These are phyloP conservation scores for Ambrosia trifida DNA, from an alignment of 129 eudicot genomes.

Conservation along the genomic window DNA sequence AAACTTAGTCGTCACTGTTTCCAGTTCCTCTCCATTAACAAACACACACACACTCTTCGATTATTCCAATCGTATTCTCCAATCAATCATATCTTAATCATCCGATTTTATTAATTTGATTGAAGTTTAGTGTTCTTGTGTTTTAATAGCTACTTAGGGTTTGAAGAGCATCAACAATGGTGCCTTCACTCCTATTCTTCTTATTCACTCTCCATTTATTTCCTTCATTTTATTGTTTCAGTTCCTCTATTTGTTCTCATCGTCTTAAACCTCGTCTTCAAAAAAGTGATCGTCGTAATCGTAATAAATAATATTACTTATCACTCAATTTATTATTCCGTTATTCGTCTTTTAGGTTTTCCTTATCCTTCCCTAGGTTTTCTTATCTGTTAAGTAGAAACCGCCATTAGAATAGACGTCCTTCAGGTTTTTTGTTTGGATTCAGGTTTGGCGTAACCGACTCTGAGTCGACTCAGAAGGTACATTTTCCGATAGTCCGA, in stretches of 20 bases:
- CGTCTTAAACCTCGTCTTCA: conserved; percentile 72
- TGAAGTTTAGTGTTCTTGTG: no score
- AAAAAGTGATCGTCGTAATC: conserved; percentile 92
- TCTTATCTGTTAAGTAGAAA: background rate
- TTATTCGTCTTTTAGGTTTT: no score
- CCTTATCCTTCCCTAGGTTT: no score
- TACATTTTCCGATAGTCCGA: background rate
- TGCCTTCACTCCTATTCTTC: conserved; percentile 49
- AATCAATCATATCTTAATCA: background rate
- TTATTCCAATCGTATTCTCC: conserved; percentile 28
- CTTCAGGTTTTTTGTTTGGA: background rate
- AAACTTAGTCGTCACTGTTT: background rate
- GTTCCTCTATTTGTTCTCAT: conserved; percentile 47
- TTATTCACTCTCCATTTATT: conserved; percentile 32
- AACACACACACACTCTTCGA: conserved; percentile 9
- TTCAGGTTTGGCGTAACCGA: conserved; percentile 9
- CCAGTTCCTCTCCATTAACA: conserved; percentile 8
- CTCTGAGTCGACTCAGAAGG: conserved; percentile 6
- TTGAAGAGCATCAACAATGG: conserved; percentile 80
- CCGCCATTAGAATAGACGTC: background rate
- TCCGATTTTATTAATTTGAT: no score
- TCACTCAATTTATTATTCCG: conserved; percentile 24
- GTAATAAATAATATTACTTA: conserved; percentile 95
- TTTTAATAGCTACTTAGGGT: conserved; percentile 15
- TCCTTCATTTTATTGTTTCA: conserved; percentile 38